These are phyloP conservation scores for Paramecium biaurelia DNA, from an alignment of 73 alveolate genomes.

Conservation along the genomic window DNA sequence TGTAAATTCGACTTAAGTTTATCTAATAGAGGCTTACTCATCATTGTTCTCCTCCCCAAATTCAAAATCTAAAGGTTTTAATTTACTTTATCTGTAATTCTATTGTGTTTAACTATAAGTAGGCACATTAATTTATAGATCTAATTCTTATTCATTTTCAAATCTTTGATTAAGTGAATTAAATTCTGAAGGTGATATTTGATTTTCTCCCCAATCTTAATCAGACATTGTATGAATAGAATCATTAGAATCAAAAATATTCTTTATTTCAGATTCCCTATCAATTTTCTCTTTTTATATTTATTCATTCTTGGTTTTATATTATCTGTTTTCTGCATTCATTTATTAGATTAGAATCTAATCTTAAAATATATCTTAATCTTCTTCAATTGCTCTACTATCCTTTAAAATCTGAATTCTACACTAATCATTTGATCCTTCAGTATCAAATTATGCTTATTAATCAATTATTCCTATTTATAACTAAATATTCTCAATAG, in stretches of 20 bases:
- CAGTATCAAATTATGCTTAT: background rate
- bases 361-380: background rate
- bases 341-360: background rate
- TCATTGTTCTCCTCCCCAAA: background rate
- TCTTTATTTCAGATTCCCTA: background rate
- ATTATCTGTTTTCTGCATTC: background rate
- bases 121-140: background rate
- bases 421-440: background rate
- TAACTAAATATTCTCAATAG: background rate
- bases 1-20: background rate
- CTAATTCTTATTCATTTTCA: background rate
- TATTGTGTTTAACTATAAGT: background rate
- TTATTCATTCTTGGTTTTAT: background rate
- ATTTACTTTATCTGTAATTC: background rate
- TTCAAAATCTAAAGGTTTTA: background rate
- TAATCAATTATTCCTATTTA: background rate
- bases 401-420: background rate
- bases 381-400: background rate
- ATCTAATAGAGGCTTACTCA: background rate
- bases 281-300: background rate
- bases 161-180: background rate
- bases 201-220: conserved; percentile 22
- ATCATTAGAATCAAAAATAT: background rate
- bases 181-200: conserved; percentile 8
- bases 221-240: conserved; percentile 16